These are phyloP conservation scores for Termitomyces sp. DNA, from an alignment of 768 basidiomycete genomes.

Conservation along the genomic window DNA sequence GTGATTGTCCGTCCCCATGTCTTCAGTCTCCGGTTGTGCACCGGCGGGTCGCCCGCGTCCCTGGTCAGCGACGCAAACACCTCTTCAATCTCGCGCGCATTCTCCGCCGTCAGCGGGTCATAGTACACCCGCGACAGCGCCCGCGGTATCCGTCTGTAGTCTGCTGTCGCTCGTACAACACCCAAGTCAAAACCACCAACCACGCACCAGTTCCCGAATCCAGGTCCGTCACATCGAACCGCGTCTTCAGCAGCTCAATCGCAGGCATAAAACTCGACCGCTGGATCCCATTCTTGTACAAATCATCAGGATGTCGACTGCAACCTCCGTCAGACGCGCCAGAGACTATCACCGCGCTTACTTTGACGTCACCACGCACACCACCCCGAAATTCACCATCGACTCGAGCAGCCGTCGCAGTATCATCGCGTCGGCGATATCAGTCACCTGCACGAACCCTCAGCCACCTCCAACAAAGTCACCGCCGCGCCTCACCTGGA, in stretches of 20 bases:
- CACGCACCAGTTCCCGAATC: constrained; percentile 87
- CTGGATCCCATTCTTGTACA: constrained; percentile 99
- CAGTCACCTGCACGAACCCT: constrained; percentile 61
- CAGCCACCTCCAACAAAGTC: background rate
- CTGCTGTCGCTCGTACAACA: constrained; percentile 27
- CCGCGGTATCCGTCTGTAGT: constrained; percentile 92
- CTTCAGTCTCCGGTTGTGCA: constrained; percentile 56
- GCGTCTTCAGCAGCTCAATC: constrained; percentile 86
- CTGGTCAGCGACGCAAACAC: constrained; percentile 71
- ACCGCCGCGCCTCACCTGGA: constrained; percentile 56
- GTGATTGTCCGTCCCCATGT: constrained; percentile 88
- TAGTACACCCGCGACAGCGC: constrained; percentile 94
- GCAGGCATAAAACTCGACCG: constrained; percentile 91
- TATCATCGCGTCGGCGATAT: constrained; percentile 99
- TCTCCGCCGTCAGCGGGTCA: constrained; percentile 65
- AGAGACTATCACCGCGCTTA: constrained; percentile 30
- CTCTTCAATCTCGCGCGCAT: constrained; percentile 67
- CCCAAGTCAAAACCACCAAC: background rate
- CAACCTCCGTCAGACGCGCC: background rate
- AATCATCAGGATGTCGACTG: constrained; percentile 94
- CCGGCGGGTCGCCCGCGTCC: constrained; percentile 48
- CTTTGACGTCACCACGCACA: constrained; percentile 98
- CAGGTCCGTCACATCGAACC: constrained; percentile 85
- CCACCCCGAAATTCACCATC: constrained; percentile 83
- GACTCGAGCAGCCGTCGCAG: constrained; percentile 82